Evolutionary conservation across 306 rosid genomes (phyloP).

Genomic region (Notholithocarpus densiflorus): DNA sequence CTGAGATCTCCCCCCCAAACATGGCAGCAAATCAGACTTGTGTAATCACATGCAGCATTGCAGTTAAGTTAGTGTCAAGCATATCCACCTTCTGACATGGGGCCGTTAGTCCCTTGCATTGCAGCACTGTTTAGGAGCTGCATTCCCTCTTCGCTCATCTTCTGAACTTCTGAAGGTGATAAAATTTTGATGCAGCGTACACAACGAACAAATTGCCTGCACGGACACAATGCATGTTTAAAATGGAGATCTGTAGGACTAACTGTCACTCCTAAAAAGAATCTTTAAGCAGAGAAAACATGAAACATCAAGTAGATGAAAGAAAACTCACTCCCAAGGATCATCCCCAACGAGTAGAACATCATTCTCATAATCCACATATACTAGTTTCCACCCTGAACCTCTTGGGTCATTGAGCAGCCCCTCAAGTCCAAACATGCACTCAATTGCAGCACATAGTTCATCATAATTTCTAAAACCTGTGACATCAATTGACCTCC

Average conservation of each 20-base stretch:
- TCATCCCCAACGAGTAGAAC: slow-evolving; percentile 94
- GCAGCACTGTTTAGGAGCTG: slow-evolving; percentile 86
- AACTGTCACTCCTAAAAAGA: not conserved
- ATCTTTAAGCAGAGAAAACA: not conserved
- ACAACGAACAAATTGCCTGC: slow-evolving; percentile 91
- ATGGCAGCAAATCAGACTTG: not conserved
- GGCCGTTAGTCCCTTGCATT: slow-evolving; percentile 63
- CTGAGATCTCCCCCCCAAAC: not conserved
- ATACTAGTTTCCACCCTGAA: slow-evolving; percentile 89
- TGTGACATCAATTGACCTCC: slow-evolving; percentile 87
- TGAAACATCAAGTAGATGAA: not conserved
- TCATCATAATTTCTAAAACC: slow-evolving; percentile 77
- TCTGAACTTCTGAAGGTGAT: slow-evolving; percentile 84
- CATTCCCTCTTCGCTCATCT: slow-evolving; percentile 99
- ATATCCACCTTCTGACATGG: slow-evolving; percentile 25
- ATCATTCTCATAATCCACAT: slow-evolving; percentile 87
- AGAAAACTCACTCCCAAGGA: slow-evolving; percentile 88
- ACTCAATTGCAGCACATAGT: slow-evolving; percentile 72
- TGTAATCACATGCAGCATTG: not conserved
- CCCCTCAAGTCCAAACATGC: slow-evolving; percentile 94
- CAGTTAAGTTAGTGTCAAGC: not conserved
- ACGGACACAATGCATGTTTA: not conserved
- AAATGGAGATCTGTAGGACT: not conserved
- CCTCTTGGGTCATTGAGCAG: slow-evolving; percentile 81
- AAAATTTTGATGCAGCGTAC: slow-evolving; percentile 83